A percentile compares a stretch with the other conserved stretches of the same genome.
These are phyloP conservation scores for Pugionium dolabratum DNA, from an alignment of 345 rosid genomes.

Conservation along the genomic window DNA sequence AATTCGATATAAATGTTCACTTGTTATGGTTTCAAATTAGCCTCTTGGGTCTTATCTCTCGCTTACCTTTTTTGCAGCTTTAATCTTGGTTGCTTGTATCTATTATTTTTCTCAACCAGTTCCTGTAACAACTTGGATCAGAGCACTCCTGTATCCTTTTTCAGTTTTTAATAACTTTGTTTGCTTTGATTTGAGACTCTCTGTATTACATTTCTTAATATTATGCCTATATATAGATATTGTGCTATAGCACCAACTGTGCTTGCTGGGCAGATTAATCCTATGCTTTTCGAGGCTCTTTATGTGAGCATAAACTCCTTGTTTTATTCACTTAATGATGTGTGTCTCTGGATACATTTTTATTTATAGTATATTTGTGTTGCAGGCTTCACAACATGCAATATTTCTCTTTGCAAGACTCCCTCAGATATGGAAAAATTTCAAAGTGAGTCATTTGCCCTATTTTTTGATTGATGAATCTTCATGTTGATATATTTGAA, in stretches of 20 bases:
- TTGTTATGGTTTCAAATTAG: constrained; percentile 21
- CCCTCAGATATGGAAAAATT: constrained; percentile 91
- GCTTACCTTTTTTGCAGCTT: constrained; percentile 46
- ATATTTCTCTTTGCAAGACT: constrained; percentile 86
- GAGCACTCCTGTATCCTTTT: constrained; percentile 70
- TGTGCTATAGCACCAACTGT: constrained; percentile 82
- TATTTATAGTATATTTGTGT: background rate
- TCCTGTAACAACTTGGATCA: constrained; percentile 50
- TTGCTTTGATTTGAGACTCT: constrained; percentile 17
- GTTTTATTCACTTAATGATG: background rate
- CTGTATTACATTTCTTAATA: constrained; percentile 37
- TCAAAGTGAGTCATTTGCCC: constrained; percentile 52
- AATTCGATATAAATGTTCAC: background rate
- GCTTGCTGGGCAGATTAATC: constrained; percentile 78
- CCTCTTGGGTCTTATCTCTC: constrained; percentile 11
- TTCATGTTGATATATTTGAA: constrained; percentile 9
- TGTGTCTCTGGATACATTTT: background rate
- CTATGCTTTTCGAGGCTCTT: constrained; percentile 83
- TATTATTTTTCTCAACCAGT: constrained; percentile 57
- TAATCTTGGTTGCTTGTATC: constrained; percentile 43
- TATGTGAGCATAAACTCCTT: constrained; percentile 56
- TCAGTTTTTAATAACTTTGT: background rate
- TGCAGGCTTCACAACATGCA: constrained; percentile 95
- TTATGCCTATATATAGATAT: constrained; percentile 55
- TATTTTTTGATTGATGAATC: background rate